A percentile compares a stretch with the other conserved stretches of the same genome.
These are phyloP conservation scores for Candida succiphila DNA, from an alignment of 805 yeast genomes.

Conservation along the genomic window DNA sequence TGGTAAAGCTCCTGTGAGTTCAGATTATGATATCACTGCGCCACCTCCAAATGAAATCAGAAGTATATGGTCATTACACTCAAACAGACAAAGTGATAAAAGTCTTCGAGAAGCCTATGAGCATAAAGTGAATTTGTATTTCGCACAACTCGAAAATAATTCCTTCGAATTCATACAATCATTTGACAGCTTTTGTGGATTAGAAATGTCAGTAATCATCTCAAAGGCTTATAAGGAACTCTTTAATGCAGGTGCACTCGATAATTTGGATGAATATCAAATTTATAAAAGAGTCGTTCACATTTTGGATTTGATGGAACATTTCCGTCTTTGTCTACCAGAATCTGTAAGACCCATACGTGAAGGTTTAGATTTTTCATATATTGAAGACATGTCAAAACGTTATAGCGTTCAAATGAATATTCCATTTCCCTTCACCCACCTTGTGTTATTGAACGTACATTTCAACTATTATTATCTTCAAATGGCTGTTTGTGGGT, in stretches of 20 bases:
- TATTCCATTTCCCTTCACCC: not conserved
- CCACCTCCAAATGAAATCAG: slow-evolving; percentile 17
- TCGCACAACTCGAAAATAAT: not conserved
- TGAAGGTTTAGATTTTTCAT: not conserved
- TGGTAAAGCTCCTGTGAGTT: slow-evolving; percentile 40
- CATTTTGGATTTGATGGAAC: slow-evolving; percentile 15
- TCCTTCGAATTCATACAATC: too few relatives aligned
- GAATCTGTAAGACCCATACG: slow-evolving; percentile 12
- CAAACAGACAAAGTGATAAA: not conserved
- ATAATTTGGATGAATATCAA: slow-evolving; percentile 9
- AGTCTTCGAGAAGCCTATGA: not conserved
- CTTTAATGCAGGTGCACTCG: slow-evolving; percentile 19
- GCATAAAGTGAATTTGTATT: not conserved
- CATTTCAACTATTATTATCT: slow-evolving; percentile 18
- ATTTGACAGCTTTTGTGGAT: slow-evolving; percentile 7
- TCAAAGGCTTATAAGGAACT: slow-evolving; percentile 17
- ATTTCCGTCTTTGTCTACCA: slow-evolving; percentile 20
- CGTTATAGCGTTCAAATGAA: not conserved
- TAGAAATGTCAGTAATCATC: slow-evolving; percentile 15
- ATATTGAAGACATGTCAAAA: not conserved
- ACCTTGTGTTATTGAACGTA: slow-evolving; percentile 1
- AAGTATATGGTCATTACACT: slow-evolving; percentile 9
- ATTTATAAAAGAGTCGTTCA: slow-evolving; percentile 5
- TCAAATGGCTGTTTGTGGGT: slow-evolving; percentile 16
- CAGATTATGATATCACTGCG: slow-evolving; percentile 28